Evolutionary conservation across 2,329 filamentous ascomycete genomes (phyloP), one percentile per base, ranked within the genome.

Genomic region (Cladosporium sp.): DNA sequence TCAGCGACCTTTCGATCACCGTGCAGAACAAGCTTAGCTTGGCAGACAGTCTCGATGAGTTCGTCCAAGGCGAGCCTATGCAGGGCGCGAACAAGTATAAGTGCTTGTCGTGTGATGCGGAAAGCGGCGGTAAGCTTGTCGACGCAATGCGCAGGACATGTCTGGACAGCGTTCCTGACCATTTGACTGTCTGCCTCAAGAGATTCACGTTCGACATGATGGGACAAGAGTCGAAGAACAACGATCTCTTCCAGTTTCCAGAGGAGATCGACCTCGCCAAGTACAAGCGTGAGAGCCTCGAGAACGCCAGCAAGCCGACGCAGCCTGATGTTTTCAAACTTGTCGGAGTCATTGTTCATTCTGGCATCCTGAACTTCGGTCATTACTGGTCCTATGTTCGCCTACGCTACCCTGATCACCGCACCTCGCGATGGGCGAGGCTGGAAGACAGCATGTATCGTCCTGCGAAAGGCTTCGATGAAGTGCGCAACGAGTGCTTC

Each of bases 11-110:
- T 63, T 93, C 97, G 72, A 96, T 95, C 75, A 93, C 97, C 71
- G 96, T 99, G 73, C 96, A 97, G 76, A 94, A 94, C 60, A 98
- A 97, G 79, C 84, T 83, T 25, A 90, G 84, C 34, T 85, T 99
- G 1, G 84, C 92, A 72, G 93, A 97, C 70, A 98, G 95, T 74
- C 82, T 99, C 16, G 88, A 93, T 71, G 92, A 94, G n/a, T 98
- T 97, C 76, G 93, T 98, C 14, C 91, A 96, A 75, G 95, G 95
- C 4, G 95, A 99, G 78, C 88, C 95, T 39, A 93, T 99, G 90
- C 92, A 97, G 82, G 95, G 96, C 70, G 88, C 88, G 87, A 98
- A 99, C 81, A 97, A 97, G 79, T 99, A 98, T 82, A 96, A 96
- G 70, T 99, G 95, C 79, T 93, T 93, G 32, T 90, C 88, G 5